Conservation (phyloP, 169 alveolate species). For the Perkinsus marinus region DNA sequence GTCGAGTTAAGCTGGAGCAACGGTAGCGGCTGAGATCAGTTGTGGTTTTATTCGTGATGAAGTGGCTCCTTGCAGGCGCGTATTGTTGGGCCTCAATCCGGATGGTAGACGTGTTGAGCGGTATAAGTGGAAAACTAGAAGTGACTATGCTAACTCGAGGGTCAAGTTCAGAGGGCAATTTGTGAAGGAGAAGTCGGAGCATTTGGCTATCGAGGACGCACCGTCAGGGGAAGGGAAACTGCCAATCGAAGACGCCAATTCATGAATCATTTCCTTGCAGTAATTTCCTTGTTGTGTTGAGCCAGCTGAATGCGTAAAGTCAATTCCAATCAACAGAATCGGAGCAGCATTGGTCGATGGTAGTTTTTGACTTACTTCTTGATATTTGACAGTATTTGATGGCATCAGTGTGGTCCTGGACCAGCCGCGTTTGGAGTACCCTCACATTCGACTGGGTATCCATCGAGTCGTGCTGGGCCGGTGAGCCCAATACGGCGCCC, state of each 20-base stretch:
- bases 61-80: background rate
- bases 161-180: too few species aligned
- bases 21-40: background rate
- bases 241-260: background rate
- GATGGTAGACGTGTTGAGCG: background rate
- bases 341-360: background rate
- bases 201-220: background rate
- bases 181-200: background rate
- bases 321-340: too few species aligned
- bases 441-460: background rate
- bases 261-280: background rate
- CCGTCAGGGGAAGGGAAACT: background rate
- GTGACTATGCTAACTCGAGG: background rate
- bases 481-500: background rate
- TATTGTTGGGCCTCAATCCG: background rate
- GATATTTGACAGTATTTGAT: background rate
- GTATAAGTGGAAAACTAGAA: background rate
- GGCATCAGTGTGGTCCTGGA: background rate
- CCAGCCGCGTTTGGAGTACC: background rate
- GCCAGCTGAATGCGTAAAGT: background rate
- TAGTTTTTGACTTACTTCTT: background rate
- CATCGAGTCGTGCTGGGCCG: background rate
- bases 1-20: background rate
- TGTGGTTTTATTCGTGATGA: background rate
- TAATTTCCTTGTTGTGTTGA: background rate